These are phyloP conservation scores for Schizothecium vesticola DNA, from an alignment of 495 filamentous ascomycete species.

Conservation along the genomic window DNA sequence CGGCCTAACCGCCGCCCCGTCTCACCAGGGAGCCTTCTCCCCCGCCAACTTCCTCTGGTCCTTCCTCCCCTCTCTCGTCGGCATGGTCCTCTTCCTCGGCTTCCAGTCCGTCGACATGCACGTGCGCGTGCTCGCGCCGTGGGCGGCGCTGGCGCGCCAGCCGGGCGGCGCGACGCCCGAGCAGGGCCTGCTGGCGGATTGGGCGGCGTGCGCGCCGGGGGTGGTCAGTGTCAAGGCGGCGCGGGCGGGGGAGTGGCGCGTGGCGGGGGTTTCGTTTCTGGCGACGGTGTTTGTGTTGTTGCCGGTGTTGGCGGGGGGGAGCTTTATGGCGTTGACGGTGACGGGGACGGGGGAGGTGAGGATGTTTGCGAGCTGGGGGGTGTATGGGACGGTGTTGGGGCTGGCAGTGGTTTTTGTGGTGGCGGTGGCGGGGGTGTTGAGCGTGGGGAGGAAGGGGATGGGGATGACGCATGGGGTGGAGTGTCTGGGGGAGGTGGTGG, in stretches of 20 bases:
- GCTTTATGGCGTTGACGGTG: conserved; percentile 74
- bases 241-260: conserved; percentile 61
- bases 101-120: conserved; percentile 73
- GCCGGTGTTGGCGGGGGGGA: conserved; percentile 70
- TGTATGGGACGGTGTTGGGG: conserved; percentile 62
- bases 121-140: conserved; percentile 71
- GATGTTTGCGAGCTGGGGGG: conserved; percentile 64
- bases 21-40: conserved; percentile 59
- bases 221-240: conserved; percentile 57
- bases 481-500: conserved; percentile 69
- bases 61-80: conserved; percentile 73
- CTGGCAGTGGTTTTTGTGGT: conserved; percentile 62
- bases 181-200: conserved; percentile 66
- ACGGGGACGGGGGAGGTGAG: conserved; percentile 46
- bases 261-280: conserved; percentile 63
- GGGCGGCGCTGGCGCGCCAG: conserved; percentile 54
- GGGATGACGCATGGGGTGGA: conserved; percentile 64
- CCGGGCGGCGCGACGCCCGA: conserved; percentile 60
- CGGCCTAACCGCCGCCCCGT: conserved; percentile 54
- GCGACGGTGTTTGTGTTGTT: conserved; percentile 59
- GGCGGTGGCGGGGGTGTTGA: conserved; percentile 40
- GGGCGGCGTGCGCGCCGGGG: conserved; percentile 59
- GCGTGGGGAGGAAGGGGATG: conserved; percentile 48
- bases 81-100: conserved; percentile 67
- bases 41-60: conserved; percentile 82